Percentiles rank a stretch among this genome's conserved stretches.
phyloP scores from a whole-genome alignment of 78 protist genomes.

The Polysphondylium violaceum region DNA sequence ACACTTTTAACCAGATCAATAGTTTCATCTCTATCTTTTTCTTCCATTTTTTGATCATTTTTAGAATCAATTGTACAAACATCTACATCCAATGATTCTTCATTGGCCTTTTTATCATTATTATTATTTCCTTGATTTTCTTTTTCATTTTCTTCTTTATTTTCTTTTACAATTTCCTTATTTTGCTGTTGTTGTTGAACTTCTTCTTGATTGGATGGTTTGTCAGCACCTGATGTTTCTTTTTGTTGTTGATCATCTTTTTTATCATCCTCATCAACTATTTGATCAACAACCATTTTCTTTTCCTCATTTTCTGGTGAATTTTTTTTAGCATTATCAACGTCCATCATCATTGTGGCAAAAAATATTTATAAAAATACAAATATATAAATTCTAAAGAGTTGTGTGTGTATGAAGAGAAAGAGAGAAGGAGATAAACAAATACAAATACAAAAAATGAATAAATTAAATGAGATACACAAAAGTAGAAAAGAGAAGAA shows the following conservation, averaged over 20 bases:
- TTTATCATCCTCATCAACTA: not conserved
- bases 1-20: not conserved
- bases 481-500: no score
- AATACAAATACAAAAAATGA: no score
- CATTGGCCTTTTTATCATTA: not conserved
- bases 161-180: not conserved
- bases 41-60: not conserved
- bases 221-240: no score
- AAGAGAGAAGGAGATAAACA: no score
- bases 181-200: not conserved
- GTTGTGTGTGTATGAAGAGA: no score
- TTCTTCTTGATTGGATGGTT: not conserved
- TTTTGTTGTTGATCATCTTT: conserved; percentile 4
- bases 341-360: no score
- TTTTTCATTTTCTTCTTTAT: not conserved
- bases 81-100: not conserved
- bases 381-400: no score
- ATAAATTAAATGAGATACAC: no score
- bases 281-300: not conserved
- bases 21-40: not conserved
- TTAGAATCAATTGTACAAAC: not conserved
- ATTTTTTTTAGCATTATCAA: not conserved
- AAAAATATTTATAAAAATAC: no score
- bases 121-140: not conserved
- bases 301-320: not conserved